phyloP scores from a whole-genome alignment of 352 stramenopile species.

The Pythium aquatile region DNA sequence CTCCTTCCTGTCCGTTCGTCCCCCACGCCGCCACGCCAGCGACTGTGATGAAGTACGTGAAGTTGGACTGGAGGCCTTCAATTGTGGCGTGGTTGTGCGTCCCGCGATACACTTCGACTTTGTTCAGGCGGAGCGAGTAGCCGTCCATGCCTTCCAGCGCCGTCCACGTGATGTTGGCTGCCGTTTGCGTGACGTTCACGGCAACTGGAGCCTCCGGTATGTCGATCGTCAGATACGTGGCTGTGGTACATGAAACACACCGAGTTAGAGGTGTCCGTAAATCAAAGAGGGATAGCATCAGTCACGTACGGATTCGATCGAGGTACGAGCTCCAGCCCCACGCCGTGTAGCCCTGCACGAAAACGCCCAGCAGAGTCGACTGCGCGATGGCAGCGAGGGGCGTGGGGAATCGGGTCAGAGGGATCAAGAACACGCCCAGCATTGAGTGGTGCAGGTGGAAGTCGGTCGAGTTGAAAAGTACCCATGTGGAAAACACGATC shows the following conservation, averaged over 20 bases:
- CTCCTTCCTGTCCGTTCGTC: conserved; percentile 51
- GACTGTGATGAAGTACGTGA: conserved; percentile 76
- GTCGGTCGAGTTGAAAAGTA: conserved; percentile 50
- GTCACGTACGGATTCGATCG: conserved; percentile 51
- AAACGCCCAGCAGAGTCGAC: conserved; percentile 48
- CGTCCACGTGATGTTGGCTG: conserved; percentile 51
- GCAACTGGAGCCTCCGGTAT: conserved; percentile 31
- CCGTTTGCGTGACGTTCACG: conserved; percentile 41
- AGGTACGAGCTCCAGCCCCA: conserved; percentile 79
- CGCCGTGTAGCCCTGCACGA: conserved; percentile 71
- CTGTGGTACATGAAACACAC: conserved; percentile 27
- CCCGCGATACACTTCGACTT: conserved; percentile 71
- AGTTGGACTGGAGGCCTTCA: conserved; percentile 47
- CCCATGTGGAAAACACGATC: conserved; percentile 48
- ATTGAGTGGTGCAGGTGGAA: conserved; percentile 82
- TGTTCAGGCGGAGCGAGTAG: conserved; percentile 76
- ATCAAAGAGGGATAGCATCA: background rate
- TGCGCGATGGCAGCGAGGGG: conserved; percentile 54
- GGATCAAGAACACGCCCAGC: conserved; percentile 57
- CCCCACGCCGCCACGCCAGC: conserved; percentile 63
- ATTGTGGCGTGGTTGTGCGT: conserved; percentile 39
- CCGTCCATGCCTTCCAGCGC: conserved; percentile 46
- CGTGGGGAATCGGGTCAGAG: conserved; percentile 68
- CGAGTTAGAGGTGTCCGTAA: background rate
- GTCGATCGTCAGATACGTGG: conserved; percentile 63